These are phyloP conservation scores for Xerocomus spinulosus DNA, from an alignment of 768 basidiomycete species.

Conservation along the genomic window DNA sequence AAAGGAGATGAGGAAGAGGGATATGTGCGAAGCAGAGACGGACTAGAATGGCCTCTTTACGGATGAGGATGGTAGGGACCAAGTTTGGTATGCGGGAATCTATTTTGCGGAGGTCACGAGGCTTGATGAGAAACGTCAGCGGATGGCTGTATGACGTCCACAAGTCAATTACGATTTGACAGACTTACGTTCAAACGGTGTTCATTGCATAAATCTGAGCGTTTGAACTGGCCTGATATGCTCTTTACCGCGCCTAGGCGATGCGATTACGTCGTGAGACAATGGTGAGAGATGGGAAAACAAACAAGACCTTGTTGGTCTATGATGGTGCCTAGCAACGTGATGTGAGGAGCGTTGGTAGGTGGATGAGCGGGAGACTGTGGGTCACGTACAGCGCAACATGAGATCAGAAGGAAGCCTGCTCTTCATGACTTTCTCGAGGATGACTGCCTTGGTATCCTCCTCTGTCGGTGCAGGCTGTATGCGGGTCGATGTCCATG, in stretches of 20 bases:
- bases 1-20: slow-evolving; percentile 9
- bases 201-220: slow-evolving; percentile 81
- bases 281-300: slow-evolving; percentile 8
- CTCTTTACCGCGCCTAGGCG: slow-evolving; percentile 75
- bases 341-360: slow-evolving; percentile 8
- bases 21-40: slow-evolving; percentile 23
- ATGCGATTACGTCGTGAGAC: slow-evolving; percentile 27
- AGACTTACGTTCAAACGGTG: slow-evolving; percentile 82
- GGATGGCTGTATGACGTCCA: slow-evolving; percentile 15
- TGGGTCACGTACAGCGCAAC: slow-evolving; percentile 71
- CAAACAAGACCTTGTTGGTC: slow-evolving; percentile 69
- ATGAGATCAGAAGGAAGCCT: slow-evolving; percentile 86
- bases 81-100: slow-evolving; percentile 93
- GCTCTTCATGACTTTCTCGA: slow-evolving; percentile 84
- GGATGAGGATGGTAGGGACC: slow-evolving; percentile 87
- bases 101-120: slow-evolving; percentile 94
- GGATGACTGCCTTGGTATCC: slow-evolving; percentile 67
- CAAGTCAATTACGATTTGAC: slow-evolving; percentile 10
- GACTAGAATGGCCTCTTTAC: slow-evolving; percentile 85
- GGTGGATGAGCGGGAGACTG: slow-evolving; percentile 5
- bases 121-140: slow-evolving; percentile 43
- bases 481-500: slow-evolving; percentile 12
- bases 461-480: slow-evolving; percentile 46
- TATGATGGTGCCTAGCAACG: slow-evolving; percentile 69
- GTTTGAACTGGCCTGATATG: slow-evolving; percentile 86